These are phyloP conservation scores for Aspergillus ruber DNA, from an alignment of 2,329 filamentous ascomycete genomes.

Conservation along the genomic window DNA sequence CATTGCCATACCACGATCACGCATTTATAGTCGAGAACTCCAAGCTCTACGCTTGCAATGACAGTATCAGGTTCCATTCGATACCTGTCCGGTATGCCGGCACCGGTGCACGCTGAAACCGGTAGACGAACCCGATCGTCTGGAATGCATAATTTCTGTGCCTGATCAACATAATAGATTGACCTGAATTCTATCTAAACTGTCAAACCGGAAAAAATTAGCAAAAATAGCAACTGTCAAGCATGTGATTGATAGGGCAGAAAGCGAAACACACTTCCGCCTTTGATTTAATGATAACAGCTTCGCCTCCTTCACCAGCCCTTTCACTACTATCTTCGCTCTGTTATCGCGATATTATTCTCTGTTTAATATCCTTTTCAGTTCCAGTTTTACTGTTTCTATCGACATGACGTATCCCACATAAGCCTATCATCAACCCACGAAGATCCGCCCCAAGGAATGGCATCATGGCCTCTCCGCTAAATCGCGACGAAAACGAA, in stretches of 20 bases:
- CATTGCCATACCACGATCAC: too few relatives aligned
- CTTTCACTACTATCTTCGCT: background rate
- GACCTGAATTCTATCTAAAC: too few relatives aligned
- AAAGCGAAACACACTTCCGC: constrained; percentile 12
- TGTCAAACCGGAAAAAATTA: too few relatives aligned
- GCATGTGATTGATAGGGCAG: constrained; percentile 11
- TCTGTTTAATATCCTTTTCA: background rate
- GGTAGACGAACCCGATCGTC: too few relatives aligned
- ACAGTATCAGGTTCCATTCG: too few relatives aligned
- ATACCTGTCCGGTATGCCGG: too few relatives aligned
- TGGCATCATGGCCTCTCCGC: constrained; percentile 29
- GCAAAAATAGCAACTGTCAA: background rate
- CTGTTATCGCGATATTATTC: constrained; percentile 1
- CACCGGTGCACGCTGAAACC: too few relatives aligned
- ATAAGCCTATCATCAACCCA: constrained; percentile 9
- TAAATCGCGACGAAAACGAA: constrained; percentile 22
- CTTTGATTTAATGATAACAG: constrained; percentile 8
- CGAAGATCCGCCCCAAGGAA: constrained; percentile 9
- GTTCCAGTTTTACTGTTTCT: constrained; percentile 2
- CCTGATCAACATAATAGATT: too few relatives aligned
- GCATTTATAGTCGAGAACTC: too few relatives aligned
- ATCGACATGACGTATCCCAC: constrained; percentile 25
- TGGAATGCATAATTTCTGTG: too few relatives aligned
- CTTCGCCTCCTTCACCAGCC: background rate
- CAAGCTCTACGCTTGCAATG: too few relatives aligned